Percentiles rank a stretch among this genome's conserved stretches.
Conservation (phyloP, 129 eudicot genomes). For the Mikania micrantha region DNA sequence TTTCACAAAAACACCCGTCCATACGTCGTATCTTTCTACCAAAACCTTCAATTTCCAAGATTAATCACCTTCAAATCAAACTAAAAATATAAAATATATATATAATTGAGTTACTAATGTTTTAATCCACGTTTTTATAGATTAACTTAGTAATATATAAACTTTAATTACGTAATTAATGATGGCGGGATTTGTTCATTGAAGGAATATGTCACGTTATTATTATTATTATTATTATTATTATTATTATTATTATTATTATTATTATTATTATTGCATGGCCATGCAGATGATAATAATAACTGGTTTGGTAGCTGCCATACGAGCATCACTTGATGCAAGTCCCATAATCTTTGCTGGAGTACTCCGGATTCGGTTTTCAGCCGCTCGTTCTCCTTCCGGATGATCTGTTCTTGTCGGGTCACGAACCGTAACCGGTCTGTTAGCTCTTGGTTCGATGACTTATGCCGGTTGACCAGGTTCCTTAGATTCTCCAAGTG, state of each 20-base stretch:
- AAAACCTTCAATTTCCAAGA: background rate
- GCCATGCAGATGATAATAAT: constrained; percentile 41
- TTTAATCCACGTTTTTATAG: constrained; percentile 6
- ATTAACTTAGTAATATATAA: background rate
- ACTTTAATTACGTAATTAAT: constrained; percentile 28
- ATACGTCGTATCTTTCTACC: constrained; percentile 7
- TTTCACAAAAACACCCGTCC: constrained; percentile 12
- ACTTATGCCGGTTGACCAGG: constrained; percentile 45
- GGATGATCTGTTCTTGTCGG: constrained; percentile 37
- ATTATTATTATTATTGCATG: too few species aligned
- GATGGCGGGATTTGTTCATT: constrained; percentile 33
- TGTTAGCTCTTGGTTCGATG: constrained; percentile 52
- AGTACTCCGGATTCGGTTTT: constrained; percentile 45
- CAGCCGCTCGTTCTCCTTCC: constrained; percentile 56
- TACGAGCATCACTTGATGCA: constrained; percentile 52
- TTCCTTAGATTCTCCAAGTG: constrained; percentile 75
- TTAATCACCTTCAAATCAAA: too few species aligned
- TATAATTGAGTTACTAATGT: background rate
- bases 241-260: too few species aligned
- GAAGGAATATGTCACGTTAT: constrained; percentile 29
- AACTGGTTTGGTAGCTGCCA: constrained; percentile 59
- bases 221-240: too few species aligned
- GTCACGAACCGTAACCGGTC: constrained; percentile 50
- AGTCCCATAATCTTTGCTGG: constrained; percentile 54
- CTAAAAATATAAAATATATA: too few species aligned